Percentiles rank a stretch among this genome's conserved stretches.
Evolutionary conservation across 176 grass and related monocot genomes (phyloP).

Genomic region (Themeda triandra): DNA sequence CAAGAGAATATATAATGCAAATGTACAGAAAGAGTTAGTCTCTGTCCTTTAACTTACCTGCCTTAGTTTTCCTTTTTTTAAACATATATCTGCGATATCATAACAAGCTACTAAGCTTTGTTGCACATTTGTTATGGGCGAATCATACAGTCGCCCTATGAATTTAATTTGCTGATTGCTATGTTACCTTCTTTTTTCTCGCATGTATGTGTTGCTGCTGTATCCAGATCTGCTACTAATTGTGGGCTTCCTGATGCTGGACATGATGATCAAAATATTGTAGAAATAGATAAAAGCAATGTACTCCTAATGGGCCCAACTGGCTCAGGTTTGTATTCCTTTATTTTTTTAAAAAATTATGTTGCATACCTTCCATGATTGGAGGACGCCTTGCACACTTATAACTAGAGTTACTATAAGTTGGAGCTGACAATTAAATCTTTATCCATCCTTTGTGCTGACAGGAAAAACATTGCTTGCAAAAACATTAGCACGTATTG

Average conservation of each 20-base stretch:
- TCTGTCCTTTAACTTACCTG: constrained; percentile 19
- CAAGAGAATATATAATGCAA: constrained; percentile 92
- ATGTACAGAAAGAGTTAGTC: constrained; percentile 91
- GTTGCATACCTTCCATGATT: constrained; percentile 3
- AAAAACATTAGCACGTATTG: constrained; percentile 89
- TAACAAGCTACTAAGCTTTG: constrained; percentile 17
- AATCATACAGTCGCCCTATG: background rate
- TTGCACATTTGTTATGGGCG: background rate
- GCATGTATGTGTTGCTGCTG: constrained; percentile 26
- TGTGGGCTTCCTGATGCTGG: constrained; percentile 28
- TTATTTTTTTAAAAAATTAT: background rate
- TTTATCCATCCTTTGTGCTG: constrained; percentile 30
- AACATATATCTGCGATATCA: background rate
- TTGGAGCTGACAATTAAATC: constrained; percentile 29
- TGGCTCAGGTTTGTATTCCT: constrained; percentile 63
- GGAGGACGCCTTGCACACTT: background rate
- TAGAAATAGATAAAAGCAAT: constrained; percentile 99
- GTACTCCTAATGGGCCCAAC: constrained; percentile 94
- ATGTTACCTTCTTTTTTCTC: constrained; percentile 11
- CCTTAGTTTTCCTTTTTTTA: background rate
- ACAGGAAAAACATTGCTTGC: constrained; percentile 99
- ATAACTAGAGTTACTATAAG: constrained; percentile 20
- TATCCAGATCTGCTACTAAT: constrained; percentile 59
- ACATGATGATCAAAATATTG: constrained; percentile 66
- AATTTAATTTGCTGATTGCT: background rate